Evolutionary conservation across 306 rosid species (phyloP), one percentile per base, ranked within the genome.

Genomic region (Astragalus membranaceus): DNA sequence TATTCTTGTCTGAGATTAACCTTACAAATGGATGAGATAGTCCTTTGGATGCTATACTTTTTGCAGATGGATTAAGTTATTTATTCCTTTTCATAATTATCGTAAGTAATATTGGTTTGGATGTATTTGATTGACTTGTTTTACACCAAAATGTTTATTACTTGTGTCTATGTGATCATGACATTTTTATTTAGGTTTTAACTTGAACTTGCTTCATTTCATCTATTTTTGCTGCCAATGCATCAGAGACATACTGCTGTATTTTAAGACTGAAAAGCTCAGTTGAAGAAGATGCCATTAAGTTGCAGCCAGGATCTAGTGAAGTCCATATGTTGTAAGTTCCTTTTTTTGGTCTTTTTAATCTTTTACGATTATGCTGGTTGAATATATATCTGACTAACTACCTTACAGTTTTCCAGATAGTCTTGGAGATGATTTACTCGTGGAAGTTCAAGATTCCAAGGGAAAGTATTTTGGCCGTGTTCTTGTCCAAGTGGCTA

Each of bases 291-390:
- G 99, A 95, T 74, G 84, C 88, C 26, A 67, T 95, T 78, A 89
- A 76, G 74, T 73, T 89, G 96, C 95, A 86, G 81, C 91, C 99
- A 74, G 99, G 97, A 82, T 91, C 97, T 12, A 78, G 90, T 69
- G 97, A 95, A 86, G 85, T 88, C 70, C 97, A 91, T 69, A 59
- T 95, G 73, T 95, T 95, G 99, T 95, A 87, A 55, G 97, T 77
- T 66, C 8, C 50, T 54, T 32, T 55, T 41, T 44, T 65, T 50
- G n/a, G 42, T 50, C 41, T 62, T 75, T 50, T 42, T n/a, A 32
- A 7, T 65, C 36, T 10, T 66, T 53, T 16, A 32, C 81, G 57
- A 14, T 33, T 67, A 14, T 14, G 37, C 58, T 74, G 26, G 69
- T 82, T 67, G 69, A 79, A 70, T 66, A 75, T 71, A 61, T 42